These are phyloP conservation scores for Chrysanthemum makinoi DNA, from an alignment of 129 eudicot genomes.

Conservation along the genomic window DNA sequence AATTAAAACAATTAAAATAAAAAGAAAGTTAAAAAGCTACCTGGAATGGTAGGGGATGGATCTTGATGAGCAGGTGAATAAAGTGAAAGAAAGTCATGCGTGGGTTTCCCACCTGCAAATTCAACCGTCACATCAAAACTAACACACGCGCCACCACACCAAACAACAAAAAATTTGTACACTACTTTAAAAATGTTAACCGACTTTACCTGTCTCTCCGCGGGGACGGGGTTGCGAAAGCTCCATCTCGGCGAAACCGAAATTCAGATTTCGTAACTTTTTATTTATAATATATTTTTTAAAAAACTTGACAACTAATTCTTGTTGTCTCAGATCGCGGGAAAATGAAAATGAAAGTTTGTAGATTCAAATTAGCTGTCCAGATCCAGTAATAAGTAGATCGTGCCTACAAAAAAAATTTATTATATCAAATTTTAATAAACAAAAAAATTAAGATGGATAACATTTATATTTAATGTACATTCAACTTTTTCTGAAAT, in stretches of 20 bases:
- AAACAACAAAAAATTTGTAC: slow-evolving; percentile 9
- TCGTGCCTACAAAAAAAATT: slow-evolving; percentile 12
- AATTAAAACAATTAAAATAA: not conserved
- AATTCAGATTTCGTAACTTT: slow-evolving; percentile 22
- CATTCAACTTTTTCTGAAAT: not conserved
- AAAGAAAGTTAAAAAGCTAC: slow-evolving; percentile 11
- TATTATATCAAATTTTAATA: slow-evolving; percentile 19
- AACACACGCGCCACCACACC: not conserved
- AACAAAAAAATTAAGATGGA: not conserved
- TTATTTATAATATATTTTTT: not conserved
- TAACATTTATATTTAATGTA: too few species aligned
- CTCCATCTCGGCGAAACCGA: slow-evolving; percentile 48
- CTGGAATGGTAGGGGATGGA: slow-evolving; percentile 42
- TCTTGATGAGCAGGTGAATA: slow-evolving; percentile 80
- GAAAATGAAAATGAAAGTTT: not conserved
- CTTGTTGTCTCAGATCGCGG: slow-evolving; percentile 13
- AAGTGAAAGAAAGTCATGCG: slow-evolving; percentile 88
- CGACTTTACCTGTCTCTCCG: slow-evolving; percentile 58
- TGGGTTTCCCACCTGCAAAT: slow-evolving; percentile 68
- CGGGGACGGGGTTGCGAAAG: slow-evolving; percentile 66
- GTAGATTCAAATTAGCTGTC: slow-evolving; percentile 17
- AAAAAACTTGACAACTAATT: too few species aligned
- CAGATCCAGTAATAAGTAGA: slow-evolving; percentile 38
- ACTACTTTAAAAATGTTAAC: slow-evolving; percentile 3
- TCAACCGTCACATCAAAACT: slow-evolving; percentile 9